phyloP scores from a whole-genome alignment of 2,329 filamentous ascomycete genomes.

The Pseudogymnoascus sp. region DNA sequence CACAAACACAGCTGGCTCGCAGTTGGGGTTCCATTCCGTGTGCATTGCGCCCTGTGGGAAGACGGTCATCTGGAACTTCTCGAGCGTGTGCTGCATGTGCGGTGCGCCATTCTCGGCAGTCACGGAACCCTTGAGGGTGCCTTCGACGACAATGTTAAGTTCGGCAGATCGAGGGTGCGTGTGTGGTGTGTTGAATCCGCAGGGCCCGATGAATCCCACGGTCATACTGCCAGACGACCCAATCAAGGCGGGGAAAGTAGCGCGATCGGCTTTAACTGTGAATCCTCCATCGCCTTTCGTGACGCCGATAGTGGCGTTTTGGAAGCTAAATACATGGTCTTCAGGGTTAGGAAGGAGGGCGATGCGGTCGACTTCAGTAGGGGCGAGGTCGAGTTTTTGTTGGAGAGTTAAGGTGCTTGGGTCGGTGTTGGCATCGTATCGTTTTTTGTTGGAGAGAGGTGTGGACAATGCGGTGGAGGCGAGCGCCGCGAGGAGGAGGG shows the following conservation, averaged over 20 bases:
- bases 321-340: not conserved
- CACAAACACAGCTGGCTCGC: conserved; percentile 16
- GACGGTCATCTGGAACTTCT: conserved; percentile 18
- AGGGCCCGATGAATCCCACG: conserved; percentile 31
- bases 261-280: conserved; percentile 29
- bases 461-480: not conserved
- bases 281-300: conserved; percentile 22
- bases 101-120: conserved; percentile 16
- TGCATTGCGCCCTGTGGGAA: conserved; percentile 25
- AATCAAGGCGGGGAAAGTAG: conserved; percentile 31
- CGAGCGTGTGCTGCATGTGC: conserved; percentile 13
- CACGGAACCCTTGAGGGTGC: conserved; percentile 13
- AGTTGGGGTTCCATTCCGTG: conserved; percentile 18
- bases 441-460: not conserved
- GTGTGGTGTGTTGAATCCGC: conserved; percentile 27
- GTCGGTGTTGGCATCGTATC: not conserved
- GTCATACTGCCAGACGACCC: conserved; percentile 28
- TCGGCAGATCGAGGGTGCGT: conserved; percentile 25
- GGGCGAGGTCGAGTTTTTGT: not conserved
- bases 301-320: not conserved
- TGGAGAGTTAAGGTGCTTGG: not conserved
- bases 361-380: not conserved
- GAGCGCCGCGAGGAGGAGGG: not conserved
- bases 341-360: not conserved
- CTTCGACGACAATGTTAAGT: conserved; percentile 17